These are phyloP conservation scores for Mucor racemosus DNA, from an alignment of 371 early-diverging fungal species.

Conservation along the genomic window DNA sequence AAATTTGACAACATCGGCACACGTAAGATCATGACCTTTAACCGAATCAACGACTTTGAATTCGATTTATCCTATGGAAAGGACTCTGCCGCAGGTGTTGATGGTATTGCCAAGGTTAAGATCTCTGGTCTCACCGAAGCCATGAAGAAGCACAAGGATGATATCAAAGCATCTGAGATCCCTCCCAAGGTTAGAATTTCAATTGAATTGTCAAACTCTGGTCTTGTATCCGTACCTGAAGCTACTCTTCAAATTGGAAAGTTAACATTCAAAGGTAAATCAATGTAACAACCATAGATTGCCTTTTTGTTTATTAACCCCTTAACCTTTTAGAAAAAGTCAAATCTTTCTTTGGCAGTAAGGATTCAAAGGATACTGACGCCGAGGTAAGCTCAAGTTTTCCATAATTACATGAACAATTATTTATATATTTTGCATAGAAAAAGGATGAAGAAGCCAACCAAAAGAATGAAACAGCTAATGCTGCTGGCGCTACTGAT, in stretches of 20 bases:
- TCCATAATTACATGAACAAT: not conserved
- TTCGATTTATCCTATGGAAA: slow-evolving; percentile 73
- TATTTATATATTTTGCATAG: not conserved
- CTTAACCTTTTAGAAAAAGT: slow-evolving; percentile 53
- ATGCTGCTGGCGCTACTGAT: slow-evolving; percentile 1
- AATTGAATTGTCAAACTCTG: slow-evolving; percentile 72
- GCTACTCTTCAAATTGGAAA: slow-evolving; percentile 60
- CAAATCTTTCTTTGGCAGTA: slow-evolving; percentile 79
- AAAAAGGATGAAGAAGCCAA: slow-evolving; percentile 14
- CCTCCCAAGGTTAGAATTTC: slow-evolving; percentile 83
- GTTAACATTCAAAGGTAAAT: slow-evolving; percentile 45
- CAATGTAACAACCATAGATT: not conserved
- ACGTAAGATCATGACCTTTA: slow-evolving; percentile 85
- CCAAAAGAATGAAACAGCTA: slow-evolving; percentile 22
- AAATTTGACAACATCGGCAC: slow-evolving; percentile 72
- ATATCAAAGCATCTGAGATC: slow-evolving; percentile 50
- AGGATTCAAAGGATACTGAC: slow-evolving; percentile 36
- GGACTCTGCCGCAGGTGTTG: slow-evolving; percentile 27
- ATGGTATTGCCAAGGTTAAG: slow-evolving; percentile 65
- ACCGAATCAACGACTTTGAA: slow-evolving; percentile 79
- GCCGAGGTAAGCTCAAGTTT: slow-evolving; percentile 10
- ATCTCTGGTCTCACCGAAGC: slow-evolving; percentile 77
- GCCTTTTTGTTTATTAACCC: not conserved
- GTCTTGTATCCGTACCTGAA: slow-evolving; percentile 66
- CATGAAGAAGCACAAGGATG: slow-evolving; percentile 65